Base-by-base conservation (phyloP, 148 eudicot species). In the Vaccinium myrtillus region DNA sequence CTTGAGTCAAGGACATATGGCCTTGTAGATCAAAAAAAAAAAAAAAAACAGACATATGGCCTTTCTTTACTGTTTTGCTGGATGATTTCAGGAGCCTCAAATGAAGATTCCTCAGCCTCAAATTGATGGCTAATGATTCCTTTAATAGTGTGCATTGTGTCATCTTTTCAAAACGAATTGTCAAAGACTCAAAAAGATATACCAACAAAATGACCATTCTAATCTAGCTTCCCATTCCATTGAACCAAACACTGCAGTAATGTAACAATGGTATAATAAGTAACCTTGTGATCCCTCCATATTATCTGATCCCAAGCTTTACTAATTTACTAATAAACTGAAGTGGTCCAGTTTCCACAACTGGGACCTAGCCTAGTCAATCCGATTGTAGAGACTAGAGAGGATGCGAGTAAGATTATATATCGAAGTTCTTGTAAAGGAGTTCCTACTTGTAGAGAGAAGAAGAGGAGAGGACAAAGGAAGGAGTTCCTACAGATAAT, bases 401-500 rank as follows among this genome's bases (percentile, higher is more conserved):
- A 69, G 21, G 83, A 48, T 32, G 70, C 32, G 5, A 48, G 86
- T 71, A 21, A 84, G 69, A 56, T 53, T 30, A 56, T 23, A 59
- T 39, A 18, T 36, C 48, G 21, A 85, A 43, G 65, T 78, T 78
- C 77, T 50, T 49, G 23, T 30, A 75, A 39, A 75, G 74, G 43
- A 46, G 4, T 70, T 50, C 54, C 43, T 13, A 21, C 53, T 25
- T 36, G 39, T 75, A 83, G 55, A 59, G 25, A 43, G 21, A 71
- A 14, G 32, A 46, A n/a, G 3, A 27, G 50, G 74, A 63, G 50
- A 15, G 59, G 46, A 27, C 75, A 81, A 80, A 58, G 50, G 36
- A 56, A 36, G 36, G 36, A 32, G 36, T 32, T 32, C 36, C 30
- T 23, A 21, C 5, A 7, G 61, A 39, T 21, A 43, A 61, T 80